Conservation (phyloP, 345 rosid species). For the Triadica sebifera region DNA sequence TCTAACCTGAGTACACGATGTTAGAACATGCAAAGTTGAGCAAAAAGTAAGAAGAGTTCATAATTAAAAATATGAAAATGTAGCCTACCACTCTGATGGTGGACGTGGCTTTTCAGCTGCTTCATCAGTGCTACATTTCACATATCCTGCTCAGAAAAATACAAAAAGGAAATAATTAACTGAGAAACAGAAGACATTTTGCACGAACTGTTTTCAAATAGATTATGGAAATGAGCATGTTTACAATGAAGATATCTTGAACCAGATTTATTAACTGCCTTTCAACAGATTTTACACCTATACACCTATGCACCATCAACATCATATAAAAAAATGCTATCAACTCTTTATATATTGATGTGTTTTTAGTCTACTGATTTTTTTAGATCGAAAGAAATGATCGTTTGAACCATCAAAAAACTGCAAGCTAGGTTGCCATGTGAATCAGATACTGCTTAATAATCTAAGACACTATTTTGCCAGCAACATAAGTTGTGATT, state of each 20-base stretch:
- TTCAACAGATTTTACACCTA: not conserved
- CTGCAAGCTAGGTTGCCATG: not conserved
- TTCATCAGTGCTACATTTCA: conserved; percentile 31
- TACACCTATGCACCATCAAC: not conserved
- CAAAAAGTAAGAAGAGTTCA: conserved; percentile 2
- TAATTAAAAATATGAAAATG: not conserved
- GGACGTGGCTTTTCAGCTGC: conserved; percentile 48
- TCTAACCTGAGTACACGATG: conserved; percentile 59
- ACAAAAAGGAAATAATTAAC: not conserved
- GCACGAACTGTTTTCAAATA: not conserved
- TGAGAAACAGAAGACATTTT: not conserved
- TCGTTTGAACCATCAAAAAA: not conserved
- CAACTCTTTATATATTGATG: not conserved
- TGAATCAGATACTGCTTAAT: not conserved
- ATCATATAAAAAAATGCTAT: not conserved
- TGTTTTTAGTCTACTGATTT: not conserved
- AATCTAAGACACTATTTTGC: not conserved
- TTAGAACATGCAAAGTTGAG: conserved; percentile 23
- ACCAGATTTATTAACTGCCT: not conserved
- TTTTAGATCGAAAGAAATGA: not conserved
- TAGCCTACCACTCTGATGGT: conserved; percentile 71
- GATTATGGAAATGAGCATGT: not conserved
- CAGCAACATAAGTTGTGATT: not conserved
- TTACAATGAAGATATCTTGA: not conserved
- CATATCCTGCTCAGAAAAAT: conserved; percentile 33